These are phyloP conservation scores for Nicotiana paniculata DNA, from an alignment of 257 asterid species.

Conservation along the genomic window DNA sequence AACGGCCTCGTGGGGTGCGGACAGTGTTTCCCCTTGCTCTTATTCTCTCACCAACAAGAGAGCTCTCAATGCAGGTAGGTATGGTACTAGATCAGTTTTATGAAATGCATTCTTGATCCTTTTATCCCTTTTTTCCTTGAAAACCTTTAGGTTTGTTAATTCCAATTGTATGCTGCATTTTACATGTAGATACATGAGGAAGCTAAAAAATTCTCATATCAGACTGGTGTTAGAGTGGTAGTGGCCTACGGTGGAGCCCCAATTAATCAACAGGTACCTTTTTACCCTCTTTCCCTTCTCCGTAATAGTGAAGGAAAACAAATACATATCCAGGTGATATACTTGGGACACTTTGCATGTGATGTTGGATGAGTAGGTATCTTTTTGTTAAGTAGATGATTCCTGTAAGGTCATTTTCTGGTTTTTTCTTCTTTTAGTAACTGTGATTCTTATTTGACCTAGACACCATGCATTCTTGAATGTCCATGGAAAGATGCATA, in stretches of 20 bases:
- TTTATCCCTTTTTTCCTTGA: neutral
- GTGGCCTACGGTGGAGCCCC: conserved; percentile 92
- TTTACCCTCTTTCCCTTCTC: neutral
- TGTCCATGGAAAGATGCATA: neutral
- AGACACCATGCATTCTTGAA: neutral
- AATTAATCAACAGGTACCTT: conserved; percentile 60
- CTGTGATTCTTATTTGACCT: neutral
- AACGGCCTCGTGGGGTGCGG: conserved; percentile 66
- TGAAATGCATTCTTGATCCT: neutral
- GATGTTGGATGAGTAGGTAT: neutral
- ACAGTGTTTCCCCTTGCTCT: conserved; percentile 77
- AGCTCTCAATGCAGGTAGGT: conserved; percentile 78
- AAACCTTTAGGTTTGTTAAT: neutral
- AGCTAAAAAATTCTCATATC: conserved; percentile 67
- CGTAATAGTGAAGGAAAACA: neutral
- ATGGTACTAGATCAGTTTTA: neutral
- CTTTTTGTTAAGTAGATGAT: neutral
- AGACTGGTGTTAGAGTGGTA: conserved; percentile 71
- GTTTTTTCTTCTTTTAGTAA: neutral
- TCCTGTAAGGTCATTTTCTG: neutral
- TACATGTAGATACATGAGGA: conserved; percentile 71
- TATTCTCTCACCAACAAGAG: conserved; percentile 83
- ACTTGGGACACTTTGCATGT: neutral
- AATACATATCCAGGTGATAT: neutral
- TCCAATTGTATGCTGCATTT: neutral